Base-by-base conservation (phyloP, 257 asterid species). In the Mitragyna speciosa region DNA sequence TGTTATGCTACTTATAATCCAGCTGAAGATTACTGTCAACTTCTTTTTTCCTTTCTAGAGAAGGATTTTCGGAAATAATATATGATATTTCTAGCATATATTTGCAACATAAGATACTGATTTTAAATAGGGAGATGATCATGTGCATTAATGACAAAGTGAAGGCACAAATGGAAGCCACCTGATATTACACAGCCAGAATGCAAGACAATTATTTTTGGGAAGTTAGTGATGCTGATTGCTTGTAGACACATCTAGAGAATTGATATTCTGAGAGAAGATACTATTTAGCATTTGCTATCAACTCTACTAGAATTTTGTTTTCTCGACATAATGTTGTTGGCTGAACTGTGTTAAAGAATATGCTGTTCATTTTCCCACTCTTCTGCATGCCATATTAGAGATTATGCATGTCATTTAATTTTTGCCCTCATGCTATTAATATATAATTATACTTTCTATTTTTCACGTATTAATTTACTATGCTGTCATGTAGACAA, bases 401-500 rank as follows among this genome's bases (percentile, higher is more conserved):
- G 15, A 20, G 70, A 58, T 33, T 49, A 49, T 73, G 77, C 36
- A 74, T 30, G 9, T 56, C 51, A 54, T 24, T 74, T 31, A 31
- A 54, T 2, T 52, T 7, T 39, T 41, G 26, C 39, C 12, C 17
- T 39, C 1, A 74, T 28, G 8, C 48, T 51, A 12, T 9, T 11
- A 19, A 33, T 33, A 16, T 26, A 39, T 11, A 15, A 28, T n/a
- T n/a, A n/a, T 63, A 24, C 14, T 61, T 24, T 5, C n/a, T 56
- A n/a, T 58, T 19, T 39, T 31, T 45, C 16, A 48, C 24, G 17
- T 51, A 33, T 10, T 75, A 20, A 67, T 68, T 39, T 41, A 43
- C 56, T 14, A 26, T 41, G 41, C 68, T 68, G 41, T 52, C 6
- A 5, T 70, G 77, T 77, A 81, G 84, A 47, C 84, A 59, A 54